Conservation (phyloP, 495 filamentous ascomycete genomes). For the Tuber umbilicatum region DNA sequence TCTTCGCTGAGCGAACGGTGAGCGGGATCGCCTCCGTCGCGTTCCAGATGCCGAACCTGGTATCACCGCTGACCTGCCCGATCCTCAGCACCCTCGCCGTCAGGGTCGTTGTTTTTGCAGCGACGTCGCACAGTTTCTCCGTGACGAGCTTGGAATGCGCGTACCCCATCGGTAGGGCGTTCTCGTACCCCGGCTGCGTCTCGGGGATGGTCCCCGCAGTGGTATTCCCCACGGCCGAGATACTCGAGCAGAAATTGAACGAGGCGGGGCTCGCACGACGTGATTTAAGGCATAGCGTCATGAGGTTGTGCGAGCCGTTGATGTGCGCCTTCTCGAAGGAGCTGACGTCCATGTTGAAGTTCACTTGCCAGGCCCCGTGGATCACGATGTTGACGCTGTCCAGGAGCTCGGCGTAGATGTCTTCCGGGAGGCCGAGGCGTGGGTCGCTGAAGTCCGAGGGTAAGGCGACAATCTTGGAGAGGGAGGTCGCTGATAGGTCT, state of each 20-base stretch:
- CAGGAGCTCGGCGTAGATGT: conserved; percentile 43
- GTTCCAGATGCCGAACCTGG: conserved; percentile 55
- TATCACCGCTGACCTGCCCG: conserved; percentile 57
- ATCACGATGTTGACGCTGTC: conserved; percentile 49
- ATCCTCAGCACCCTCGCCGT: conserved; percentile 50
- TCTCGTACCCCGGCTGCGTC: conserved; percentile 44
- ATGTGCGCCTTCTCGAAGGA: conserved; percentile 54
- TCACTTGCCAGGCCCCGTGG: conserved; percentile 67
- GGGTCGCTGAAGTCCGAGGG: conserved; percentile 44
- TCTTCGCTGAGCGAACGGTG: conserved; percentile 49
- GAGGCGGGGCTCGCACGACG: conserved; percentile 39
- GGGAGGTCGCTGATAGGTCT: conserved; percentile 14
- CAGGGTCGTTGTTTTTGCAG: conserved; percentile 39
- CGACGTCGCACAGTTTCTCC: conserved; percentile 49
- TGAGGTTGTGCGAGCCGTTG: conserved; percentile 51
- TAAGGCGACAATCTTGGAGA: conserved; percentile 45
- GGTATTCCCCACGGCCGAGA: conserved; percentile 47
- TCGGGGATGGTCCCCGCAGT: conserved; percentile 45
- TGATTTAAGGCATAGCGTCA: conserved; percentile 51
- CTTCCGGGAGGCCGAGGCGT: conserved; percentile 46
- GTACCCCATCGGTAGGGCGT: conserved; percentile 55
- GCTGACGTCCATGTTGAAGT: conserved; percentile 58
- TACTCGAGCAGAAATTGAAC: conserved; percentile 58
- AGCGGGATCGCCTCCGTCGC: conserved; percentile 56
- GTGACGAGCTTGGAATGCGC: conserved; percentile 57